Evolutionary conservation across 192 early-diverging fungal species (phyloP).

Genomic region (Linnemannia zychae): DNA sequence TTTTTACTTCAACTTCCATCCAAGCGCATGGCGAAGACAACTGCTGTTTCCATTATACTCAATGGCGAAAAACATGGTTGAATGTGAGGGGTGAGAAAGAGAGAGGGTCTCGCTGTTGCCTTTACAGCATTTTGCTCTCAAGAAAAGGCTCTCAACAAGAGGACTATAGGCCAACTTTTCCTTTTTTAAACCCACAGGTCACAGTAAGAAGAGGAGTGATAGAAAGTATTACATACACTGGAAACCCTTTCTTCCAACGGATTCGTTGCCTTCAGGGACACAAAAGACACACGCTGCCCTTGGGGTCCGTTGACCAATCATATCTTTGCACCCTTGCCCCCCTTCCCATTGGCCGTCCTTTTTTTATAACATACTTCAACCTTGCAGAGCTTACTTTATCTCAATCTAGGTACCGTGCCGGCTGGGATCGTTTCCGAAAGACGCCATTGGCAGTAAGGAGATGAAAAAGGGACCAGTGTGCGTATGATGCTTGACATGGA

Average conservation of each 20-base stretch:
- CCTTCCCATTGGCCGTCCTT: background rate
- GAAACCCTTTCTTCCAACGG: background rate
- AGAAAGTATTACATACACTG: background rate
- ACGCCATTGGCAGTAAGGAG: background rate
- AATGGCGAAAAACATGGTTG: too few relatives aligned
- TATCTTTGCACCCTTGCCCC: background rate
- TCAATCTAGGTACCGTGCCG: background rate
- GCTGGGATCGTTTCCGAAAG: background rate
- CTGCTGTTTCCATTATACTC: too few relatives aligned
- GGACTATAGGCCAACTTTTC: background rate
- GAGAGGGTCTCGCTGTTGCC: too few relatives aligned
- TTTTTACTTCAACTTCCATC: background rate
- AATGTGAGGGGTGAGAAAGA: background rate
- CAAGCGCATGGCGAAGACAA: background rate
- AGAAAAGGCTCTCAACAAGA: background rate
- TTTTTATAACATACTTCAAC: background rate
- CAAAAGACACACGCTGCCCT: conserved; percentile 2
- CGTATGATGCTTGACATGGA: background rate
- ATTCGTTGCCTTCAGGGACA: background rate
- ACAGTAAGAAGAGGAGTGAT: too few relatives aligned
- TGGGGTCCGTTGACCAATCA: background rate
- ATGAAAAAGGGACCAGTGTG: conserved; percentile 1
- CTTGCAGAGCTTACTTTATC: background rate
- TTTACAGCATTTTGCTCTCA: too few relatives aligned
- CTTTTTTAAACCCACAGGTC: background rate